Percentiles rank a stretch among this genome's conserved stretches.
Evolutionary conservation across 1,284 basidiomycete genomes (phyloP).

Genomic region (Wolfiporia cocos): DNA sequence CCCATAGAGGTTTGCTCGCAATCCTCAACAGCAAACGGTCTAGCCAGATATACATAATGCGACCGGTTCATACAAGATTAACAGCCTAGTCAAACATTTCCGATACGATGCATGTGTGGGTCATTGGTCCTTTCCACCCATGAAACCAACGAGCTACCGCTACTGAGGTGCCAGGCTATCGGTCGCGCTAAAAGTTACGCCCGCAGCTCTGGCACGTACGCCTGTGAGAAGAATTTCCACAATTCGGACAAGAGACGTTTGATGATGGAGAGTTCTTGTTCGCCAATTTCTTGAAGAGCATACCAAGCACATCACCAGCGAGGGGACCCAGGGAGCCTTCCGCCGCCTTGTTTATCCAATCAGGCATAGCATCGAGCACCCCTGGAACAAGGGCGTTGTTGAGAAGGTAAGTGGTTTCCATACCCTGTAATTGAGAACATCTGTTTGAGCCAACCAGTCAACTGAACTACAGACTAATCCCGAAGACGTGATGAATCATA

Average conservation of each 20-base stretch:
- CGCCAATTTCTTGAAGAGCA: not conserved
- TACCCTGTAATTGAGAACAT: slow-evolving; percentile 1
- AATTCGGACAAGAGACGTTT: not conserved
- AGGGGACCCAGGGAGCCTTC: not conserved
- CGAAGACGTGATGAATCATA: not conserved
- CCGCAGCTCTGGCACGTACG: not conserved
- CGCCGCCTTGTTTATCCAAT: not conserved
- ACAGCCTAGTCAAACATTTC: no score
- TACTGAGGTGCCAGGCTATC: no score
- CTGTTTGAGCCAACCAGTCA: no score
- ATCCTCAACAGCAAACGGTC: no score
- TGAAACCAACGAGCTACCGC: no score
- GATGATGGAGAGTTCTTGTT: not conserved
- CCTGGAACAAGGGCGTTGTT: not conserved
- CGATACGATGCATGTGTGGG: no score
- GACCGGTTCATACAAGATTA: no score
- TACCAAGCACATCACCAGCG: not conserved
- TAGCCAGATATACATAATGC: no score
- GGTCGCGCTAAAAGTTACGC: not conserved
- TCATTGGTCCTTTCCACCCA: no score
- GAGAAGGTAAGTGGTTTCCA: not conserved
- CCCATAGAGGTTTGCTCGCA: no score
- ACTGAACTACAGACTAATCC: no score
- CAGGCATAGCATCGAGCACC: not conserved
- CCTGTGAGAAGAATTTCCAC: not conserved